These are phyloP conservation scores for Epichloe uncinata DNA, from an alignment of 2,329 filamentous ascomycete genomes.

Conservation along the genomic window DNA sequence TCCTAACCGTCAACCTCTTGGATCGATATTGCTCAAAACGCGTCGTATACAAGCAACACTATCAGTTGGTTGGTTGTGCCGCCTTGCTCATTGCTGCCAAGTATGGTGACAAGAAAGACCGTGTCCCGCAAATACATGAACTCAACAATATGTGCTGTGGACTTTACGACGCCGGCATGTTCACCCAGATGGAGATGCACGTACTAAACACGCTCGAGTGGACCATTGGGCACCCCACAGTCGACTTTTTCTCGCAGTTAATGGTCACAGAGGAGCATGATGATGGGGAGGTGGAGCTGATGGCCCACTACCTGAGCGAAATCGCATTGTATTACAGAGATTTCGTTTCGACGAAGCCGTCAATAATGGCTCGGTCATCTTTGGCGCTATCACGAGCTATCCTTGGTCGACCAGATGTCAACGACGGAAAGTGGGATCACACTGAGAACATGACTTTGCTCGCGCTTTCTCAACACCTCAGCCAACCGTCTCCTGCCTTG, in stretches of 20 bases:
- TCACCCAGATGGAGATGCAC: conserved; percentile 99
- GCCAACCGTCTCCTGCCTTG: conserved; percentile 43
- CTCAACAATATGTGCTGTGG: conserved; percentile 99
- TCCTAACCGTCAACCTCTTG: conserved; percentile 90
- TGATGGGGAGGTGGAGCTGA: conserved; percentile 82
- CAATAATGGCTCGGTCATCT: conserved; percentile 78
- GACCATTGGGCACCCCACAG: conserved; percentile 89
- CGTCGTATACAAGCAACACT: conserved; percentile 98
- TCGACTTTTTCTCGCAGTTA: conserved; percentile 85
- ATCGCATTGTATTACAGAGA: conserved; percentile 94
- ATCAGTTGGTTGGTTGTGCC: conserved; percentile 93
- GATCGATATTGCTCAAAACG: conserved; percentile 96
- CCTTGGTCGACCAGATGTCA: conserved; percentile 63
- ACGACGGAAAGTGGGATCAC: conserved; percentile 63
- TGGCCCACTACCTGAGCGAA: conserved; percentile 89
- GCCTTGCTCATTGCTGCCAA: conserved; percentile 94
- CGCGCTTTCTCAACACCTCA: conserved; percentile 44
- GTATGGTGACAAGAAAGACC: conserved; percentile 97
- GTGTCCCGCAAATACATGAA: conserved; percentile 93
- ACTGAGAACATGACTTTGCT: conserved; percentile 55
- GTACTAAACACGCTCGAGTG: conserved; percentile 95
- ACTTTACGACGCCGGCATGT: conserved; percentile 98
- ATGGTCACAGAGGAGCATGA: conserved; percentile 67
- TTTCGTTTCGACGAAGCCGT: conserved; percentile 85
- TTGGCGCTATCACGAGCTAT: conserved; percentile 79